Evolutionary conservation across 768 basidiomycete species (phyloP), one percentile per base, ranked within the genome.

Genomic region (Hypsizygus marmoreus): DNA sequence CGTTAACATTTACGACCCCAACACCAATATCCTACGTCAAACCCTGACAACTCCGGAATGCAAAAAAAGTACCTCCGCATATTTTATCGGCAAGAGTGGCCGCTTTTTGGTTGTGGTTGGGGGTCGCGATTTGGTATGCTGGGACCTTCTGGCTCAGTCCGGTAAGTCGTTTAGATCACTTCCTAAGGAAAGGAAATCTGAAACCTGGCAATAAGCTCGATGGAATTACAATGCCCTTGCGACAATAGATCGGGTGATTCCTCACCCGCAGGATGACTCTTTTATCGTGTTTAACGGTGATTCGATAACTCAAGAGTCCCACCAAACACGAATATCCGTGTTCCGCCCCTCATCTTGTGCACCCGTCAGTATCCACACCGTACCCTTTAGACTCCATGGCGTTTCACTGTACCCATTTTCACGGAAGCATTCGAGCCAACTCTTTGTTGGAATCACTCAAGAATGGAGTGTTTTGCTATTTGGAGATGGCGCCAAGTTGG

Each of bases 1-100:
- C 48, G 74, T 95, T 41, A 80, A 82, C 4, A 64, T 98, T 5
- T 97, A 88, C 65, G 84, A 92, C 56, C 76, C 89, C 0, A 56
- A 69, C 16, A 81, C 81, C 17, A 86, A 81, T 49, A 64, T 72
- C 17, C 66, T 89, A 12, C 70, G 77, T 14, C 80, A 80, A 33
- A 80, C 80, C 0, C 70, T 93, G 49, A 75, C 77, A 20, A 73
- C 72, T 30, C 79, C 81, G 29, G 81, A 80, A 48, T 81, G 77
- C 44, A 66, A 64, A 47, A 62, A 55, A 16, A 70, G 74, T 20
- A 64, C 57, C 17, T 73, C 70, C 26, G 69, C 73, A 17, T 73
- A 78, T 37, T 97, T 95, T 58, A 68, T 93, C 24, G 91, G 92
- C 2, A 60, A 57, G 17, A 74, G 72, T 29, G 86, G 88, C n/a